phyloP scores from a whole-genome alignment of 1,284 basidiomycete species.

The Peniophora sp. region DNA sequence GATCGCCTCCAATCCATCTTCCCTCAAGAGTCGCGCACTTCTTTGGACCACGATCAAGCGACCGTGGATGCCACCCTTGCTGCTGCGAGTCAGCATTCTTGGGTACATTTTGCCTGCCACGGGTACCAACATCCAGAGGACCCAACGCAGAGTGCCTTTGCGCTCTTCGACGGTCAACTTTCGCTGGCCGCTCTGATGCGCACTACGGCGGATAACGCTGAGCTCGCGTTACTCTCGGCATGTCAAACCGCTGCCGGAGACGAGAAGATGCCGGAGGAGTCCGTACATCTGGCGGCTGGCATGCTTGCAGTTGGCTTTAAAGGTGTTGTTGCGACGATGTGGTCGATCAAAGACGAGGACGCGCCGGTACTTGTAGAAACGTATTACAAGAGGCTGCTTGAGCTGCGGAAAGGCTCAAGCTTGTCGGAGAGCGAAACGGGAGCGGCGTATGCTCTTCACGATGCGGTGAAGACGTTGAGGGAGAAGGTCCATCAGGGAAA shows the following conservation, averaged over 20 bases:
- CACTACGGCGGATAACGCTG: background rate
- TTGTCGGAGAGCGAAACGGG: background rate
- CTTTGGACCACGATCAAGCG: slow-evolving; percentile 7
- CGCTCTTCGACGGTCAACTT: background rate
- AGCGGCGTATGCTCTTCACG: slow-evolving; percentile 2
- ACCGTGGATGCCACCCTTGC: background rate
- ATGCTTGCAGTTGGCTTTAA: slow-evolving; percentile 16
- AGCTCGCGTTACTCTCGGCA: background rate
- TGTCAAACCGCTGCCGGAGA: background rate
- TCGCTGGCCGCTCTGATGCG: background rate
- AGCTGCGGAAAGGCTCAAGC: background rate
- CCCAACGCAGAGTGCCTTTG: slow-evolving; percentile 1
- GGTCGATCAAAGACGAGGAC: slow-evolving; percentile 13
- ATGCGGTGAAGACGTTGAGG: background rate
- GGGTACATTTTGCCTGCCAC: slow-evolving; percentile 1
- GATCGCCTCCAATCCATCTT: too few species aligned
- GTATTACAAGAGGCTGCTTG: slow-evolving; percentile 2
- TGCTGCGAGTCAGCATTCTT: background rate
- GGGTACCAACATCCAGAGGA: background rate
- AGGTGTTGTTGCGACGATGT: slow-evolving; percentile 17
- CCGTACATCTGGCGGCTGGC: slow-evolving; percentile 13
- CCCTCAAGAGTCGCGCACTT: too few species aligned
- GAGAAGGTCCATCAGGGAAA: background rate
- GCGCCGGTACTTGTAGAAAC: slow-evolving; percentile 7
- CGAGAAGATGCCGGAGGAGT: background rate